Base-by-base conservation (phyloP, 2,329 filamentous ascomycete species). In the Xylaria sp. region DNA sequence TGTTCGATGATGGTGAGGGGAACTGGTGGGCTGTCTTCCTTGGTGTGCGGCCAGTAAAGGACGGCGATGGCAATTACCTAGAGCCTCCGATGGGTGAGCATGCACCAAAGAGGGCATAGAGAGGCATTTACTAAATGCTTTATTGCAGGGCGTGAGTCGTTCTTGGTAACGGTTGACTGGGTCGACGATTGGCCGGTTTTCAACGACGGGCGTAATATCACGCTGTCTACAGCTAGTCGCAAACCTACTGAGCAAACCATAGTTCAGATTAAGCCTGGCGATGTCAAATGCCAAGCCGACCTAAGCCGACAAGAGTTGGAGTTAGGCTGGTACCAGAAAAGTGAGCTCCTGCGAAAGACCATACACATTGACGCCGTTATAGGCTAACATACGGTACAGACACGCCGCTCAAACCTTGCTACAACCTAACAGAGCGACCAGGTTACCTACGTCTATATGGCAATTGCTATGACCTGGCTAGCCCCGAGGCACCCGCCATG, bases 171-270 rank as follows among this genome's bases (percentile, higher is more conserved):
- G 0, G 79, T 86, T 0, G 78, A 82, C 5, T 88, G 85, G 85
- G 74, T 80, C 8, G 76, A 86, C 50, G 82, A 83, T 67, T 87
- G 85, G 85, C 85, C 85, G 0, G 73, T 86, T 0, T 81, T 87
- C 66, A 86, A 86, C 61, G 75, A 78, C 0, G 82, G 84, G 0
- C 78, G 79, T 12, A 83, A 82, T 62, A 79, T 86, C 30, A 76
- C 79, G 0, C 79, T 84, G 4, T 61, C 77, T 60, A 81, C 79
- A 5, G 69, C 71, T 14, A 78, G 79, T 1, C 72, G 78, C 27
- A 72, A 75, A n/a, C 36, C 71, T 1, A 69, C 76, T 2, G 53
- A 70, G 24, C 61, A 73, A 51, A 61, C 50, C 1, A 45, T 60
- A 19, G n/a, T 61, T 51, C 71, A 62, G 11, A 71, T 55, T 51